Evolutionary conservation across 257 asterid species (phyloP).

Genomic region (Salvia rosmarinus): DNA sequence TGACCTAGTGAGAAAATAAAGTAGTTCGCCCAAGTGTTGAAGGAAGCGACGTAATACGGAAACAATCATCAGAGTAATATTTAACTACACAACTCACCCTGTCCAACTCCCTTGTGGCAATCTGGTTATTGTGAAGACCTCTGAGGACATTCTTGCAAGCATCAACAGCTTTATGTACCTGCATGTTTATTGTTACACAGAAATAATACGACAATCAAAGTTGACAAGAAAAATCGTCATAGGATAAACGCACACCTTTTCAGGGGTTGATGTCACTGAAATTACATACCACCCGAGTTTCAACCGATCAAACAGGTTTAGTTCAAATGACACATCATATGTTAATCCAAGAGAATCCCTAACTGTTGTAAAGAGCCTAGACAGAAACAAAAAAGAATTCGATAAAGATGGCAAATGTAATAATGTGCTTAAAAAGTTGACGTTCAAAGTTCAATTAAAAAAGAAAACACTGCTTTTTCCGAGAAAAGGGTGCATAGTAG

Average conservation of each 20-base stretch:
- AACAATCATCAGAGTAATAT: conserved; percentile 1
- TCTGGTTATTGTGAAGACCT: conserved; percentile 74
- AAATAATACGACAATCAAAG: conserved; percentile 31
- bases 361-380: conserved; percentile 95
- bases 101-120: conserved; percentile 94
- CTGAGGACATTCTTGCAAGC: conserved; percentile 98
- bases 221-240: conserved; percentile 24
- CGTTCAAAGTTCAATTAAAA: background rate
- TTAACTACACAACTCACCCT: conserved; percentile 65
- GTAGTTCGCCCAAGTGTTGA: background rate
- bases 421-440: background rate
- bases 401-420: background rate
- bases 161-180: conserved; percentile 99
- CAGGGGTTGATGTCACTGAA: conserved; percentile 98
- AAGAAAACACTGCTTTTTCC: background rate
- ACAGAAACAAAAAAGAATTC: conserved; percentile 13
- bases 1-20: background rate
- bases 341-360: conserved; percentile 99
- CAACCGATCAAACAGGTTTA: conserved; percentile 94
- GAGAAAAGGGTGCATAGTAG: background rate
- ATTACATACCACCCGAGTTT: conserved; percentile 99
- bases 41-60: background rate
- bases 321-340: conserved; percentile 94
- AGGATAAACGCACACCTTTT: conserved; percentile 58
- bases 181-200: conserved; percentile 31